Evolutionary conservation across 306 rosid genomes (phyloP).

Genomic region (Dicorynia guianensis): DNA sequence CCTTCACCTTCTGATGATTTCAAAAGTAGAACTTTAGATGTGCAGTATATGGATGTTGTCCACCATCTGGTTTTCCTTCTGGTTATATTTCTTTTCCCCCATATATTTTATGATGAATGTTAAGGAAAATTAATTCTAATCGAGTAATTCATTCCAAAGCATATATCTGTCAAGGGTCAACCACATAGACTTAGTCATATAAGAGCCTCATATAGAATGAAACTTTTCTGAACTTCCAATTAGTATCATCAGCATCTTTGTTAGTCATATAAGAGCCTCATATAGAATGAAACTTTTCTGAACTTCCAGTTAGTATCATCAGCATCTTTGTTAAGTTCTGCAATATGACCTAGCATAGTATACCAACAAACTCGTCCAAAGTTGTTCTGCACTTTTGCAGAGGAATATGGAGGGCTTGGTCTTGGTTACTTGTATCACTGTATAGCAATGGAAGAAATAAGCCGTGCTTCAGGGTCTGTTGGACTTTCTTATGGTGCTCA

Average conservation of each 20-base stretch:
- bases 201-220: slow-evolving; percentile 9
- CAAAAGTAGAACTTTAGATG: not conserved
- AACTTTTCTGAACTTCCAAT: slow-evolving; percentile 20
- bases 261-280: not conserved
- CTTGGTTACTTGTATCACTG: slow-evolving; percentile 96
- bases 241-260: slow-evolving; percentile 14
- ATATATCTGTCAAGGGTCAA: not conserved
- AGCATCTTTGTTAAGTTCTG: slow-evolving; percentile 4
- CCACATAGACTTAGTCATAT: not conserved
- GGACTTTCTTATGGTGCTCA: slow-evolving; percentile 97
- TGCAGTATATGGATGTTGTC: slow-evolving; percentile 3
- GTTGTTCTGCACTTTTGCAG: slow-evolving; percentile 55
- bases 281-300: slow-evolving; percentile 12
- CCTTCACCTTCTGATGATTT: slow-evolving; percentile 2
- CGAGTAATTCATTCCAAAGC: slow-evolving; percentile 20
- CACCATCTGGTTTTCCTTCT: not conserved
- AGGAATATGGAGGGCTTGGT: slow-evolving; percentile 98
- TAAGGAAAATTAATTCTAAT: slow-evolving; percentile 27
- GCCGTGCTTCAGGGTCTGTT: slow-evolving; percentile 98
- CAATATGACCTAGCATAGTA: slow-evolving; percentile 6
- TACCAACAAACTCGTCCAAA: slow-evolving; percentile 29
- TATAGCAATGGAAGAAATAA: slow-evolving; percentile 95
- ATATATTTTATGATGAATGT: slow-evolving; percentile 17
- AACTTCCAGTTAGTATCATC: slow-evolving; percentile 16
- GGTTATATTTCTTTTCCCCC: not conserved